Base-by-base conservation (phyloP, 2,329 filamentous ascomycete species). In the Botrytis cinerea region DNA sequence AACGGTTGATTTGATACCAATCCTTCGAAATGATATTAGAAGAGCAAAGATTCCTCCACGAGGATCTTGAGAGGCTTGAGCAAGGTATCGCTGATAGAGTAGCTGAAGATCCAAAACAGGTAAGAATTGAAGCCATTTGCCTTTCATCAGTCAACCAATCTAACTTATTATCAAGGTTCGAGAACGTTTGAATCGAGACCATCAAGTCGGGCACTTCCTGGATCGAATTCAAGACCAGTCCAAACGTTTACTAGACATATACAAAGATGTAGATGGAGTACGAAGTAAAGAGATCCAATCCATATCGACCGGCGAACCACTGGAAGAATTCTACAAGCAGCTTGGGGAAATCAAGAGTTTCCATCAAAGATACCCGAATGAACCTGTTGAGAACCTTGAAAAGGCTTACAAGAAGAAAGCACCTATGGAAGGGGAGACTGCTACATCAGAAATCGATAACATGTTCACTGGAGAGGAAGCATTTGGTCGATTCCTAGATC, bases 391-490 rank as follows among this genome's bases (percentile, higher is more conserved):
- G 83, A 98, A 98, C 79, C 90, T 97, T 22, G 97, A 99, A 84
- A 90, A 92, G 78, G 93, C 95, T 51, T 99, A 99, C 85, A 94
- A 94, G 63, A 87, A 90, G 80, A 89, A 87, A 73, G 85, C 87
- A 60, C 87, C 87, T 20, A 90, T 90, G 61, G 91, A 92, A 76
- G 88, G 90, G 68, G 89, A 92, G 64, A 84, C 87, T 1, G 82
- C 88, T 73, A 86, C 88, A 6, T 89, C 89, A 61, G 89, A 95
- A 70, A 91, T 98, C 66, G 95, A 98, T 80, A 90, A 90, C 73
- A 92, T 98, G 85, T 99, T 99, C 83, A 97, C 94, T 0, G 96
- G 96, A 75, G 97, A 99, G 83, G 96, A 99, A 82, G 92, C 92
- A 0, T 98, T 92, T 79, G 96, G 96, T 61, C 92, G 94, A 78